Percentiles rank a stretch among this genome's conserved stretches.
Conservation (phyloP, 805 yeast species). For the Lipomyces yamanashiensis region DNA sequence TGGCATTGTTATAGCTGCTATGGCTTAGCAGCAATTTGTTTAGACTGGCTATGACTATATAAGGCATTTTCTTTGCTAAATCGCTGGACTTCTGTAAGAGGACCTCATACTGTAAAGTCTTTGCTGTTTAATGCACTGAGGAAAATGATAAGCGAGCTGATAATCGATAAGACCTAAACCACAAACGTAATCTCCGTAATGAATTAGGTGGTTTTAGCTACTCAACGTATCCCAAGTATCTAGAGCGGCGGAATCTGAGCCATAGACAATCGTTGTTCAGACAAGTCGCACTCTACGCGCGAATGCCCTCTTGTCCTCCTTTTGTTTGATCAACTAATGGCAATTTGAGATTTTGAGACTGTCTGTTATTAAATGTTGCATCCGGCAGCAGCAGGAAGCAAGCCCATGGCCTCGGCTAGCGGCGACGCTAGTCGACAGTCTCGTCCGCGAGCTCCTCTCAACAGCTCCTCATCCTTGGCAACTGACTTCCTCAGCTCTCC, state of each 20-base stretch:
- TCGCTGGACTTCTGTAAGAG: too few species aligned
- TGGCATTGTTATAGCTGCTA: neutral
- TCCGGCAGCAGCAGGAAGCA: slow-evolving; percentile 4
- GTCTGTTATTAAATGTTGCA: slow-evolving; percentile 1
- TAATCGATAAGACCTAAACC: neutral
- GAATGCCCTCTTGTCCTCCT: neutral
- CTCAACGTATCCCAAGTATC: neutral
- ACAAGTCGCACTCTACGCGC: neutral
- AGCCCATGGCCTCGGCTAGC: slow-evolving; percentile 1
- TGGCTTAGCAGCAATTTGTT: too few species aligned
- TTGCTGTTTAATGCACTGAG: too few species aligned
- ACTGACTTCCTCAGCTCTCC: slow-evolving; percentile 29
- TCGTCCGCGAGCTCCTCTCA: neutral
- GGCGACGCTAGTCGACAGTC: neutral
- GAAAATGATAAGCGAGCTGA: neutral
- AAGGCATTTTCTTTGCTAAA: too few species aligned
- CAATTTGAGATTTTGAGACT: neutral
- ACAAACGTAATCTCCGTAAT: too few species aligned
- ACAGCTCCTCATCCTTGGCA: slow-evolving; percentile 2
- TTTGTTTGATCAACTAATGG: neutral
- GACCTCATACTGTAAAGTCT: too few species aligned
- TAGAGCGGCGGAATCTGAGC: neutral
- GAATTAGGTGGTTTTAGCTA: neutral
- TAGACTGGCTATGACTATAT: too few species aligned
- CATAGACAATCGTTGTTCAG: neutral